Evolutionary conservation across 2,329 filamentous ascomycete species (phyloP), one percentile per base, ranked within the genome.

Genomic region (Microascus cirrosus): DNA sequence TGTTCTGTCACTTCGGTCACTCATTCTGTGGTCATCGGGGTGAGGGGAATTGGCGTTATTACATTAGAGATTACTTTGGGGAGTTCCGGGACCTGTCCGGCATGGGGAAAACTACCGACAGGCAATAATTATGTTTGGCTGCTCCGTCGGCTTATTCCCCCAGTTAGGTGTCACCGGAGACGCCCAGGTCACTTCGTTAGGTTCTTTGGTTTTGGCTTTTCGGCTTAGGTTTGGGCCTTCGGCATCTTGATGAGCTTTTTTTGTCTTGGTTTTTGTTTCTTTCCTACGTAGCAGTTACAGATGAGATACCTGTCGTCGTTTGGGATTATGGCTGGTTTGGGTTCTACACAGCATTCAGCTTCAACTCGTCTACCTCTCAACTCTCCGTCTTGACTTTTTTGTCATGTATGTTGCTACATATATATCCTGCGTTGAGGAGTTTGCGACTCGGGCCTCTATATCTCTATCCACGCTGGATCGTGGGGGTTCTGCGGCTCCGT

Each of bases 241-340:
- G n/a, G 45, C n/a, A 50, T 45, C n/a, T 45, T 45, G n/a, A 42
- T 18, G 36, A n/a, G n/a, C 28, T 42, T 25, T 42, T 28, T 25
- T n/a, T 32, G 24, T 57, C 5, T 35, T 25, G 18, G 10, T 48
- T n/a, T 18, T 24, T 57, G 20, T 52, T 45, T 24, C 20, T 34
- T 59, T 60, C 11, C 22, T 59, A 1, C 22, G 55, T 48, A 35
- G 39, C 20, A 28, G 48, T 34, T 59, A 20, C 24, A 51, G 45
- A 48, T 35, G 48, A 42, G 28, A 56, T 56, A 58, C 54, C 28
- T 54, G 53, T 36, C 32, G 36, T 50, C 12, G 20, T 12, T 24
- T 24, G n/a, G 20, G 20, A 11, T 50, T 50, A 22, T 50, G 7
- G 22, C 18, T 50, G 11, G 8, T 22, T 50, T 22, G n/a, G 39